Base-by-base conservation (phyloP, 2,329 filamentous ascomycete genomes). In the Paradendryphiella salina region DNA sequence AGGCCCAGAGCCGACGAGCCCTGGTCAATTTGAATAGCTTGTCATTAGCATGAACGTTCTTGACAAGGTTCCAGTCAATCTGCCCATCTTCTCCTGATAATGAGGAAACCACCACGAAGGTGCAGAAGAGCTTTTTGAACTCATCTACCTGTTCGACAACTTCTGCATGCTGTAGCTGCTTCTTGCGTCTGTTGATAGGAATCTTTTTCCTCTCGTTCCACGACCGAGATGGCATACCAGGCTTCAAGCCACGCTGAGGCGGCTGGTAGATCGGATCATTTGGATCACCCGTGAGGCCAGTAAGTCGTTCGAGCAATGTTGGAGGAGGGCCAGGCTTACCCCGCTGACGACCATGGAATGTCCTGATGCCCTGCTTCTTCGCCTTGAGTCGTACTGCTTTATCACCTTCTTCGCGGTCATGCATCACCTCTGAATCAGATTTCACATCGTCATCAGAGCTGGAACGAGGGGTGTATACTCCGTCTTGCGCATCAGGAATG, bases 1-100 rank as follows among this genome's bases (percentile, higher is more conserved):
- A 73, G 5, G 49, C 50, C 75, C 75, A 77, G 11, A 73, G 65
- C 18, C 70, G 67, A 41, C 73, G 73, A 17, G 73, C 64, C 44
- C 60, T 68, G 3, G 44, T 26, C 1, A 68, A 35, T 37, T 72
- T 48, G 39, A 75, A 75, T 18, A 68, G 61, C 23, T 57, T 64
- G 46, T 74, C 70, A 26, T 68, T 67, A 11, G 59, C 64, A 59
- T 73, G 76, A 26, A 72, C 65, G 33, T 73, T 70, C 14, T 67
- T 64, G 37, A 78, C 67, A 32, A 79, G 72, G 14, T 63, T 63
- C 76, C 77, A 80, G 31, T 76, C 74, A 1, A 72, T 63, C 15
- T 53, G 50, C 18, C 70, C 69, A 13, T 69, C 65, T 14, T 73
- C 56, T 20, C 72, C 73, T 28, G 73, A 64, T 54, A 74, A 64